Conservation (phyloP, 2,329 filamentous ascomycete species). For the Chaetomiaceae sp. region DNA sequence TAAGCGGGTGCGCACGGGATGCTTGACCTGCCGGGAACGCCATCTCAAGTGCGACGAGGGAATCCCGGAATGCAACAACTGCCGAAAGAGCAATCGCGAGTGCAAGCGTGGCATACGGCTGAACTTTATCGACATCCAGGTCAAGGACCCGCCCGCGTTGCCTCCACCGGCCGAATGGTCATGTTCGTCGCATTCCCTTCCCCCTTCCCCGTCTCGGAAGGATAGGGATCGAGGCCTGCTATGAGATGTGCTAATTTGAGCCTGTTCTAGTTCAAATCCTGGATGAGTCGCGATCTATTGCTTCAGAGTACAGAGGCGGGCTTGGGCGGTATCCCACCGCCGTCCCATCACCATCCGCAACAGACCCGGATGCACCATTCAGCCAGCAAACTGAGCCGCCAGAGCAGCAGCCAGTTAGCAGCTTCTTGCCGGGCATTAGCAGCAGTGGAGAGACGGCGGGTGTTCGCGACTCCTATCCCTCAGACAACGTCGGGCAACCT, state of each 20-base stretch:
- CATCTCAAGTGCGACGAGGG: slow-evolving; percentile 90
- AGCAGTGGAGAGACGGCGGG: background rate
- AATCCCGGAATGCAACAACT: slow-evolving; percentile 64
- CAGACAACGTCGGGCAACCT: slow-evolving; percentile 14
- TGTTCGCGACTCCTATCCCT: background rate
- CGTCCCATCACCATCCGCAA: slow-evolving; percentile 29
- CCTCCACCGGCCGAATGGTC: slow-evolving; percentile 61
- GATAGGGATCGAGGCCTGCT: background rate
- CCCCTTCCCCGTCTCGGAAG: background rate
- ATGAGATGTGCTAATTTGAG: slow-evolving; percentile 9
- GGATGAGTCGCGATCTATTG: slow-evolving; percentile 86
- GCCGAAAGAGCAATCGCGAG: slow-evolving; percentile 76
- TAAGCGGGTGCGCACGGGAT: slow-evolving; percentile 85
- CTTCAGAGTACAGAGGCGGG: slow-evolving; percentile 83
- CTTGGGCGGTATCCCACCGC: slow-evolving; percentile 63
- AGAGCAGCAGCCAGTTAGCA: background rate
- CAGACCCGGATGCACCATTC: slow-evolving; percentile 24
- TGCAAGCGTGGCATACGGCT: slow-evolving; percentile 84
- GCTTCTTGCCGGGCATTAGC: background rate
- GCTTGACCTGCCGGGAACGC: slow-evolving; percentile 81
- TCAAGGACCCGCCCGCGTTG: slow-evolving; percentile 62
- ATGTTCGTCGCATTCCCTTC: slow-evolving; percentile 38
- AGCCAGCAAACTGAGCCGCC: background rate
- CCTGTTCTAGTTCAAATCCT: slow-evolving; percentile 61
- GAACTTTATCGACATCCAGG: slow-evolving; percentile 85